Conservation (phyloP, 306 rosid species). For the Parietaria judaica region DNA sequence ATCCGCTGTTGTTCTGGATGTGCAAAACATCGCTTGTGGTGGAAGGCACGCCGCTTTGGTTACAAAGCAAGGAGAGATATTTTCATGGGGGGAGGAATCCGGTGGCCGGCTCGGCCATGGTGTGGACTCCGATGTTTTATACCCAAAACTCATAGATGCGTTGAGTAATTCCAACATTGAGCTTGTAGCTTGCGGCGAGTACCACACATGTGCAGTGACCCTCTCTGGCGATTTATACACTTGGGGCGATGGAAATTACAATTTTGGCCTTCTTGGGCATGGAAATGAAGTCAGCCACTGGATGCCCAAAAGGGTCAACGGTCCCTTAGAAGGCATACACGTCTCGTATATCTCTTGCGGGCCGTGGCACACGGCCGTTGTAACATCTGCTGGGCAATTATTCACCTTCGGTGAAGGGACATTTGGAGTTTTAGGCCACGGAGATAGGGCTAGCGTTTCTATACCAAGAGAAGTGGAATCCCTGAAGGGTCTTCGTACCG, state of each 20-base stretch:
- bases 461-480: conserved; percentile 96
- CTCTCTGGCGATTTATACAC: conserved; percentile 95
- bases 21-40: conserved; percentile 94
- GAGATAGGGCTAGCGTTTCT: conserved; percentile 65
- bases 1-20: conserved; percentile 92
- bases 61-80: conserved; percentile 93
- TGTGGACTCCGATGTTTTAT: conserved; percentile 79
- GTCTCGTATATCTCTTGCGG: conserved; percentile 95
- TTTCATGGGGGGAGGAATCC: conserved; percentile 98
- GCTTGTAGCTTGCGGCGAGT: conserved; percentile 98
- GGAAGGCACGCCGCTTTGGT: conserved; percentile 93
- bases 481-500: conserved; percentile 92
- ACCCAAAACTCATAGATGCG: conserved; percentile 92
- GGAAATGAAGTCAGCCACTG: conserved; percentile 98
- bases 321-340: conserved; percentile 93
- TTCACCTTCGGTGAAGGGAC: conserved; percentile 98
- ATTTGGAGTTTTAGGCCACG: conserved; percentile 96
- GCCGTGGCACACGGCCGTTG: conserved; percentile 98
- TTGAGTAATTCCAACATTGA: conserved; percentile 78
- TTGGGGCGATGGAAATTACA: conserved; percentile 96
- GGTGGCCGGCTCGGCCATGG: conserved; percentile 99
- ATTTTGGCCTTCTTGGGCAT: conserved; percentile 92
- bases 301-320: conserved; percentile 94
- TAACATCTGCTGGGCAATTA: conserved; percentile 93
- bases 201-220: conserved; percentile 95